Percentiles rank a stretch among this genome's conserved stretches.
phyloP scores from a whole-genome alignment of 2,329 filamentous ascomycete species.

The Penicillium sp. region DNA sequence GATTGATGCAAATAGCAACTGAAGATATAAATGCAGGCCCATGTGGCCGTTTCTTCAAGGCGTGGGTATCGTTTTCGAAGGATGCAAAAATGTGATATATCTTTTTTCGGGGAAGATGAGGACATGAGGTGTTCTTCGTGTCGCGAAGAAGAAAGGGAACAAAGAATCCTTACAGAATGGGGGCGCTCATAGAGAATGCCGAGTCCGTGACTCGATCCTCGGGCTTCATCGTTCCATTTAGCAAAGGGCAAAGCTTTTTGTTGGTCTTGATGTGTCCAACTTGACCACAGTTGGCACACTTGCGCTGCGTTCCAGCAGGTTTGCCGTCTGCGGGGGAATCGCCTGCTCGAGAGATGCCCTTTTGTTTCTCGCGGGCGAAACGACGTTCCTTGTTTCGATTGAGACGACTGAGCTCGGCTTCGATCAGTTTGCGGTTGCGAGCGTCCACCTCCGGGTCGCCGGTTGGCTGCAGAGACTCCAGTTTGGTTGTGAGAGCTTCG shows the following conservation, averaged over 20 bases:
- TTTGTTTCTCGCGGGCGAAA: slow-evolving; percentile 84
- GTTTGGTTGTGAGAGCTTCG: slow-evolving; percentile 66
- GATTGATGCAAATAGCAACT: neutral
- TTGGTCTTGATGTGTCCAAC: slow-evolving; percentile 98
- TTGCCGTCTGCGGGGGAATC: slow-evolving; percentile 53
- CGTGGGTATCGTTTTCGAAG: slow-evolving; percentile 10
- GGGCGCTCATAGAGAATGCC: slow-evolving; percentile 45
- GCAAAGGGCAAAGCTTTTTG: slow-evolving; percentile 88
- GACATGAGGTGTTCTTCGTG: neutral
- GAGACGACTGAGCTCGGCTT: slow-evolving; percentile 73
- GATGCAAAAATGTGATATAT: neutral
- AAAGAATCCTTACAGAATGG: slow-evolving; percentile 16
- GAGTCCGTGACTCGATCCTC: slow-evolving; percentile 43
- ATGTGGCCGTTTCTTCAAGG: neutral
- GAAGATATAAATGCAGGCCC: neutral
- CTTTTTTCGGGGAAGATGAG: neutral
- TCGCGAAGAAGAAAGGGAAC: slow-evolving; percentile 10
- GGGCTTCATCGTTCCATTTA: slow-evolving; percentile 72
- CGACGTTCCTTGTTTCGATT: slow-evolving; percentile 87
- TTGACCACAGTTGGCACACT: slow-evolving; percentile 96
- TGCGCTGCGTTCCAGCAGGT: slow-evolving; percentile 62
- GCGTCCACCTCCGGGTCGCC: slow-evolving; percentile 62
- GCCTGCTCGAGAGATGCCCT: slow-evolving; percentile 52
- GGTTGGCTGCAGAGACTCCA: slow-evolving; percentile 57
- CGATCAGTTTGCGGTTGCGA: slow-evolving; percentile 57